Evolutionary conservation across 163 green algal genomes (phyloP), one percentile per base, ranked within the genome.

Genomic region (Coccomyxa subellipsoidea): DNA sequence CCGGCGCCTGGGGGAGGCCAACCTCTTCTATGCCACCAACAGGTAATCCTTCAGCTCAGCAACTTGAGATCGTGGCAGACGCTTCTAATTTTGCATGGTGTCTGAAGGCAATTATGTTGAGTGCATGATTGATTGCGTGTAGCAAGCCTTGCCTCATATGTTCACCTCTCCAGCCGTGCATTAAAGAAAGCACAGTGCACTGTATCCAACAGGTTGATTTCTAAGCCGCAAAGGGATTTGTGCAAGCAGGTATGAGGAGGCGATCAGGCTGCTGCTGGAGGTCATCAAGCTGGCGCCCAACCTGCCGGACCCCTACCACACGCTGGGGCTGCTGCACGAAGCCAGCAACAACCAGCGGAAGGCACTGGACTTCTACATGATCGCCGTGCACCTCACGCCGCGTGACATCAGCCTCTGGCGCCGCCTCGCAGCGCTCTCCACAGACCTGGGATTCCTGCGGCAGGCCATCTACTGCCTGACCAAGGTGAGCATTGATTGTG

Each of bases 311-410:
- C 87, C 93, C 47, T 98, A 96, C 88, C 88, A 95, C 85, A 96
- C 93, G 18, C 87, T 98, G 79, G 94, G 91, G 7, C 82, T 94
- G 85, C 72, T 96, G 73, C 86, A 96, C 75, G 92, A 97, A 69
- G 87, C 86, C 1, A 84, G 88, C 29, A 91, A 89, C 21, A 84
- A 93, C 73, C 66, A 54, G 27, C 84, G 84, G 32, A 93, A 92
- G 78, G 90, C 94, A 0, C 88, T 98, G 34, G 90, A 96, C 86
- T 97, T 96, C 83, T 94, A 90, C 89, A 97, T 98, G 92, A 94
- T 98, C 36, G 92, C 94, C 10, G 95, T 91, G 1, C 94, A 97
- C 89, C 88, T 97, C 54, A 92, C 89, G 1, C 92, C 91, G 32
- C 92, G 89, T 81, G 91, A 97, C 59, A 31, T 92, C 1, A 39